Evolutionary conservation across 2,329 filamentous ascomycete species (phyloP).

Genomic region (Fonsecaea monophora): DNA sequence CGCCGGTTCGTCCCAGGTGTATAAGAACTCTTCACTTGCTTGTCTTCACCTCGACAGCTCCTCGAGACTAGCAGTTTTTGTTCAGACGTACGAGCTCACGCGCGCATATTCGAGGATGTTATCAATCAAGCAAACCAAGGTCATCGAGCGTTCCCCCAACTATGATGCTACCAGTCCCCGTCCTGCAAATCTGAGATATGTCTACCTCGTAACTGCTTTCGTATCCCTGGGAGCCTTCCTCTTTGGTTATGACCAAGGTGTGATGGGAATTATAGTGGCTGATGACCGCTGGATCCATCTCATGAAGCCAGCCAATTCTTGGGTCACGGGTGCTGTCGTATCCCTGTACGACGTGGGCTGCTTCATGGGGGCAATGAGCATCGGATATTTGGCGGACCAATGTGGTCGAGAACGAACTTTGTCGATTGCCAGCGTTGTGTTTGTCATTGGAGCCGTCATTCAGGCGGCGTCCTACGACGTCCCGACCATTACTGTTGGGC

Average conservation of each 20-base stretch:
- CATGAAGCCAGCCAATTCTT: slow-evolving; percentile 39
- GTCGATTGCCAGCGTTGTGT: slow-evolving; percentile 19
- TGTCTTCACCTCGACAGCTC: not conserved
- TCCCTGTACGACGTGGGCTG: slow-evolving; percentile 49
- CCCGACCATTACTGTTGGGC: slow-evolving; percentile 57
- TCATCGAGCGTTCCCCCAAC: slow-evolving; percentile 4
- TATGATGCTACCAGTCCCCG: slow-evolving; percentile 1
- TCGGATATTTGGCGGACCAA: slow-evolving; percentile 20
- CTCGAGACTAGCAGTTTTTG: not conserved
- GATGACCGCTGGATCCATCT: slow-evolving; percentile 42
- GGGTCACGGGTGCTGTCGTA: slow-evolving; percentile 46
- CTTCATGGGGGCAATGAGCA: slow-evolving; percentile 32
- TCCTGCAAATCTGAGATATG: slow-evolving; percentile 19
- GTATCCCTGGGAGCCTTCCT: slow-evolving; percentile 36
- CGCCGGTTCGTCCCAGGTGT: not conserved
- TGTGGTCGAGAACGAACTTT: slow-evolving; percentile 19
- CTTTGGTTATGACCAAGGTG: slow-evolving; percentile 46
- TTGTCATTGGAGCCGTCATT: slow-evolving; percentile 24
- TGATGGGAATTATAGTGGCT: slow-evolving; percentile 45
- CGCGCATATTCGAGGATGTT: slow-evolving; percentile 10
- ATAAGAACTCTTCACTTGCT: not conserved
- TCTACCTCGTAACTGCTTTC: slow-evolving; percentile 24
- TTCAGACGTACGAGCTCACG: not conserved
- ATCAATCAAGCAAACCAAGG: slow-evolving; percentile 16
- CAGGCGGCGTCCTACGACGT: slow-evolving; percentile 48